phyloP scores from a whole-genome alignment of 2,329 filamentous ascomycete species.

The Didymella glomerata region DNA sequence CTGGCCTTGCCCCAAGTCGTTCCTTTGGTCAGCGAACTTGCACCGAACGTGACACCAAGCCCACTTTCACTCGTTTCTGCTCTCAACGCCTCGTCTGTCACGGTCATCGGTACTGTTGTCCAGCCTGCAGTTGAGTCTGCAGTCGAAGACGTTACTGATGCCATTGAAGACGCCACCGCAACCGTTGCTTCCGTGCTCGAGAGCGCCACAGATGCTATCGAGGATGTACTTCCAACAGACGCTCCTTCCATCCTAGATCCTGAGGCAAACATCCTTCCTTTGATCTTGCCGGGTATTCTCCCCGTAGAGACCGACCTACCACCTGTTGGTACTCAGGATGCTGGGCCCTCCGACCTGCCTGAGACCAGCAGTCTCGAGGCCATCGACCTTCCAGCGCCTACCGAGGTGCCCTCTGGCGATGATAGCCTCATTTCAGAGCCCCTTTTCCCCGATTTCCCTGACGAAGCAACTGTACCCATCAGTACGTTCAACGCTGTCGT shows the following conservation, averaged over 20 bases:
- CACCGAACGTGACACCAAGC: slow-evolving; percentile 9
- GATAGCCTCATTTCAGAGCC: neutral
- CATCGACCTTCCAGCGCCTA: slow-evolving; percentile 16
- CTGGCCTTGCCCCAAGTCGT: slow-evolving; percentile 22
- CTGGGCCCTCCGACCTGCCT: slow-evolving; percentile 4
- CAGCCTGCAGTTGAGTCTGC: slow-evolving; percentile 5
- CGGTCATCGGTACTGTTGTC: slow-evolving; percentile 16
- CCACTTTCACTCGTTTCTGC: slow-evolving; percentile 12
- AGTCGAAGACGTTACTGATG: slow-evolving; percentile 6
- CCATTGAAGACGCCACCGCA: slow-evolving; percentile 2
- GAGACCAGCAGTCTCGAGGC: slow-evolving; percentile 15
- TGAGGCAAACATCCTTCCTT: slow-evolving; percentile 6
- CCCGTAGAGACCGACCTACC: slow-evolving; percentile 15
- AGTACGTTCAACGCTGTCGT: slow-evolving; percentile 15
- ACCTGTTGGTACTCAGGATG: neutral
- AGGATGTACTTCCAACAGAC: slow-evolving; percentile 2
- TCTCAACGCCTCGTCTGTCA: slow-evolving; percentile 4
- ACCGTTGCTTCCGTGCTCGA: slow-evolving; percentile 1
- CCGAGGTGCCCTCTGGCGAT: slow-evolving; percentile 1
- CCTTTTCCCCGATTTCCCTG: slow-evolving; percentile 8
- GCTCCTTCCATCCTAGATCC: slow-evolving; percentile 1
- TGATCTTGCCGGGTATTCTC: slow-evolving; percentile 9
- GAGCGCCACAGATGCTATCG: slow-evolving; percentile 3
- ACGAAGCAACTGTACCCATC: slow-evolving; percentile 11
- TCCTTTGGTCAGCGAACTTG: slow-evolving; percentile 2